These are phyloP conservation scores for Apiospora marii DNA, from an alignment of 2,329 filamentous ascomycete species.

Conservation along the genomic window DNA sequence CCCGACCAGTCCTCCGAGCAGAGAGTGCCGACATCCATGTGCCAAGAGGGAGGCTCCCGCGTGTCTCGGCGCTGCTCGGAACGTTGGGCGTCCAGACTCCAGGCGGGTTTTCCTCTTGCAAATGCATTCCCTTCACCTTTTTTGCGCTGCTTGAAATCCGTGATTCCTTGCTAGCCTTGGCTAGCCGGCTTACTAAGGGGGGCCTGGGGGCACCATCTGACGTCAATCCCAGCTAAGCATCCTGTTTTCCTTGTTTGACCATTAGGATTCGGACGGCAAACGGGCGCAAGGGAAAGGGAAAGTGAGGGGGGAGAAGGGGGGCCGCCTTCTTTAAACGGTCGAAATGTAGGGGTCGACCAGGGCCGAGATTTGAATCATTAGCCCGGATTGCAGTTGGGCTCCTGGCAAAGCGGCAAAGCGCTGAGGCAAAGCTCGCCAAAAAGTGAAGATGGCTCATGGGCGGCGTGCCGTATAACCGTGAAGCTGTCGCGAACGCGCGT, in stretches of 20 bases:
- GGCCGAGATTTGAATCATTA: neutral
- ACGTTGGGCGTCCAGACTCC: neutral
- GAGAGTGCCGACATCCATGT: neutral
- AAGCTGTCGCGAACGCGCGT: conserved; percentile 16
- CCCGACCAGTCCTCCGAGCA: neutral
- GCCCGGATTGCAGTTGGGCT: neutral
- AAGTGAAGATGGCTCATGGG: neutral
- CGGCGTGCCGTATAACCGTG: conserved; percentile 17
- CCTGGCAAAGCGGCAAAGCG: neutral
- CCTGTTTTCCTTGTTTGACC: conserved; percentile 1
- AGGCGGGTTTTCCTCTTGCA: too few relatives aligned
- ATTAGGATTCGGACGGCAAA: neutral
- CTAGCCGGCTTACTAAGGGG: conserved; percentile 17
- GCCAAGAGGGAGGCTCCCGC: neutral
- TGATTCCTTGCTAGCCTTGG: conserved; percentile 4
- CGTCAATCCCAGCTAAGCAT: neutral
- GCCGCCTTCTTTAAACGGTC: neutral
- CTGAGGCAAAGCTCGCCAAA: too few relatives aligned
- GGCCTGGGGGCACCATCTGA: neutral
- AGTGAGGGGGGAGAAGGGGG: neutral
- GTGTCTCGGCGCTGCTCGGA: conserved; percentile 10
- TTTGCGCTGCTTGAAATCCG: neutral
- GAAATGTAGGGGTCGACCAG: neutral
- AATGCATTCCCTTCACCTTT: conserved; percentile 1
- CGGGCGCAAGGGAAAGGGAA: conserved; percentile 3